Evolutionary conservation across 2,329 filamentous ascomycete species (phyloP).

Genomic region (Fusarium secorum): DNA sequence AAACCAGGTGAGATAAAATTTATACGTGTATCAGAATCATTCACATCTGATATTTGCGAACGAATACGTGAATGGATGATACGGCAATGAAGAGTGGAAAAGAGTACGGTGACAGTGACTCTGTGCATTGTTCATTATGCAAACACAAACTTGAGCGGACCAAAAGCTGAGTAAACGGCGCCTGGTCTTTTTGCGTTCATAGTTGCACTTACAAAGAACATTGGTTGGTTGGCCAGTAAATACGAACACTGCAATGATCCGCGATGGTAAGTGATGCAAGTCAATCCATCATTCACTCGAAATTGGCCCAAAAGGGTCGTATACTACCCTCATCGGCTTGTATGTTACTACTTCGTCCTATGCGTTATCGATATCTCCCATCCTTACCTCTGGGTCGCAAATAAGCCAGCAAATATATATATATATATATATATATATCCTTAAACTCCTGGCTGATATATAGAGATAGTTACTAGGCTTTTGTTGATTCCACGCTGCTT

Average conservation of each 20-base stretch:
- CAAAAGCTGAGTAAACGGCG: background rate
- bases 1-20: rapidly evolving
- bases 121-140: background rate
- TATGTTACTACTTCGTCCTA: rapidly evolving
- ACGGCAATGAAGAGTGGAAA: rapidly evolving
- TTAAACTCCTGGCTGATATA: background rate
- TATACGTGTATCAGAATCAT: no score
- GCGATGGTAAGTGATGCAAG: rapidly evolving
- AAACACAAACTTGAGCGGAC: background rate
- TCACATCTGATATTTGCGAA: rapidly evolving
- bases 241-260: background rate
- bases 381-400: rapidly evolving
- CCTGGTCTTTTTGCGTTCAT: background rate
- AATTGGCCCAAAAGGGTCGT: rapidly evolving
- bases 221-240: rapidly evolving
- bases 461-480: background rate
- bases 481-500: background rate
- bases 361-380: background rate
- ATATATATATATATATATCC: no score
- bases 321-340: rapidly evolving
- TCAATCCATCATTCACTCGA: rapidly evolving
- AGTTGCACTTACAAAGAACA: background rate
- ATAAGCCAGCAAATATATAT: no score
- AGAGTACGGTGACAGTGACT: rapidly evolving
- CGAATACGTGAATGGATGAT: rapidly evolving